Evolutionary conservation across 768 basidiomycete genomes (phyloP), one percentile per base, ranked within the genome.

Genomic region (Suillus luteus): DNA sequence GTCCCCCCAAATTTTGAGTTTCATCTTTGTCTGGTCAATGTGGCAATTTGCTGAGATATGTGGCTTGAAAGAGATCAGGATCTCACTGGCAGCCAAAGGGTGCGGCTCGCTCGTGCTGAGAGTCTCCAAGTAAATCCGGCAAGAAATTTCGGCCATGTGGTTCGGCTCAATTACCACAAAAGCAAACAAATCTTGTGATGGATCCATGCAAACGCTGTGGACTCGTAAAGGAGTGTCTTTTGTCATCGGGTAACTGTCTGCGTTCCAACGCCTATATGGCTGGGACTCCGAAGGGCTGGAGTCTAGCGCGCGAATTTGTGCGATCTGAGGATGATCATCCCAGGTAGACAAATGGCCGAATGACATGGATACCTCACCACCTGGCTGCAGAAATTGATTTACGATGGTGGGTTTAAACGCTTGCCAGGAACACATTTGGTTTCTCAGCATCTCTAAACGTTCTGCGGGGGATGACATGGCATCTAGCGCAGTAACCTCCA

Each of bases 121-220:
- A 11, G 52, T 54, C 33, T 54, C 52, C 33, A 54, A 54, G 52
- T 54, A 54, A 54, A 54, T 54, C 19, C 52, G 33, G 52, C 19
- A 33, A 35, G 52, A 12, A n/a, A 54, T 35, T 54, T 54, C 52
- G 19, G 52, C 52, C 52, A 54, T 54, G 33, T 54, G 52, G 33
- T 54, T 54, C 31, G 52, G 35, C 11, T 54, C 52, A 11, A 54
- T 33, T 35, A 12, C 19, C 31, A 54, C 31, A n/a, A 54, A 54
- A 35, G 33, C 52, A 54, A 54, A n/a, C 5, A 54, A 33, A 54
- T 54, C 52, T 19, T 54, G 52, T 12, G 52, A 54, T 35, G 52
- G 33, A 11, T 54, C 52, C 52, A 54, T 54, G 19, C 19, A n/a
- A 11, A 54, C 35, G 11, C 19, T 54, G 11, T 54, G 52, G 11